Evolutionary conservation across 305 asterid genomes (phyloP).

Genomic region (Fraxinus greggii): DNA sequence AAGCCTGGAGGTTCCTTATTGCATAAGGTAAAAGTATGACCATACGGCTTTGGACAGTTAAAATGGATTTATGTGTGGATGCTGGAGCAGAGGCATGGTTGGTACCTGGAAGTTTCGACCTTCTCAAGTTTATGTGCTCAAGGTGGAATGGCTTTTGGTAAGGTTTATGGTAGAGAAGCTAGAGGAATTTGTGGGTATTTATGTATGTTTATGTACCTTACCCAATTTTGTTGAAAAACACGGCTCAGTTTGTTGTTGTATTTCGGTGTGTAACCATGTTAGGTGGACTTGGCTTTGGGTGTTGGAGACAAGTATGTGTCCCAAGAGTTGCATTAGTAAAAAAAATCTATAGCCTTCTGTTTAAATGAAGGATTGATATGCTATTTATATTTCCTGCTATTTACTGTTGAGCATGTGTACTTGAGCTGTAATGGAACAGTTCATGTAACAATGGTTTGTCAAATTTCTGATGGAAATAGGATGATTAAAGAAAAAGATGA

Average conservation of each 20-base stretch:
- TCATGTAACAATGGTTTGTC: background rate
- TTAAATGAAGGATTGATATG: background rate
- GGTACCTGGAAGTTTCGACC: background rate
- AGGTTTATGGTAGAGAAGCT: background rate
- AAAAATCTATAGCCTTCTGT: background rate
- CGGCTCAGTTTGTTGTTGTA: background rate
- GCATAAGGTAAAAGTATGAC: background rate
- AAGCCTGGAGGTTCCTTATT: background rate
- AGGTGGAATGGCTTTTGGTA: constrained; percentile 1
- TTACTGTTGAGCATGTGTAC: background rate
- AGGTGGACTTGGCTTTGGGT: background rate
- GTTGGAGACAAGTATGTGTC: background rate
- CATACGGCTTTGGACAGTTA: background rate
- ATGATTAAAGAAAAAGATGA: background rate
- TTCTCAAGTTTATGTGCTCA: background rate
- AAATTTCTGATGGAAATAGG: background rate
- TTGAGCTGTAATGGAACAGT: background rate
- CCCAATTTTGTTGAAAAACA: background rate
- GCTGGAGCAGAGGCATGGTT: background rate
- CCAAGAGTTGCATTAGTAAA: background rate
- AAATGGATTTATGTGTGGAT: background rate
- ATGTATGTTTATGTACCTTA: background rate
- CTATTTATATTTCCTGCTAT: background rate
- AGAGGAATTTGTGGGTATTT: background rate
- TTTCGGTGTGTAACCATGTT: background rate